Base-by-base conservation (phyloP, 768 basidiomycete genomes). In the Kwoniella bestiolae region DNA sequence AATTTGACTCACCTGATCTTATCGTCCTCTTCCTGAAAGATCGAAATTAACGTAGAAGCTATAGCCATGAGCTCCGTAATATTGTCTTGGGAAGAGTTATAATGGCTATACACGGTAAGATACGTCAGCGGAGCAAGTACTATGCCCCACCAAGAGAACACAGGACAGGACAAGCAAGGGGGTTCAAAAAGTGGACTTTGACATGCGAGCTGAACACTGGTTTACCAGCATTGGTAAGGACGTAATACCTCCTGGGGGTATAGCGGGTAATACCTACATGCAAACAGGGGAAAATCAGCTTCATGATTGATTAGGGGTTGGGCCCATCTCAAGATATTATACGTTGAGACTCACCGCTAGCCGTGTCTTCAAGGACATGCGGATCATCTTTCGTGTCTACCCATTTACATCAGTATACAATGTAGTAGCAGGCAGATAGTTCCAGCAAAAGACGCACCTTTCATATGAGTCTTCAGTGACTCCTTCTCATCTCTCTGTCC, bases 201-300 rank as follows among this genome's bases (percentile, higher is more conserved):
- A 71, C 83, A 65, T 79, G 91, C 94, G 91, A 92, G 46, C 88
- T 85, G 76, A 91, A 99, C 11, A 99, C 94, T n/a, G 94, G 94
- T 81, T 99, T 98, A 29, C 96, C 96, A 31, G 96, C 96, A 67
- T 94, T 88, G 0, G 94, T 97, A 21, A 98, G 85, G 16, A 97
- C 86, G 76, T 91, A 96, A 80, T 97, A 99, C 76, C 92, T 87
- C 57, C 94, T 85, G 16, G 72, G 63, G 14, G 52, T 49, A 38
- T 66, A 68, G 32, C 32, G 29, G 9, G 18, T 34, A 6, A 23
- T 34, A 35, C 31, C 52, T 55, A 35, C 8, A 12, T 26, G n/a
- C n/a, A n/a, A n/a, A n/a, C n/a, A n/a, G n/a, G n/a, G n/a, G n/a
- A n/a, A n/a, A n/a, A n/a, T n/a, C n/a, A n/a, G n/a, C n/a, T n/a